Percentiles rank a stretch among this genome's conserved stretches.
These are phyloP conservation scores for Catharanthus roseus DNA, from an alignment of 257 asterid species.

Conservation along the genomic window DNA sequence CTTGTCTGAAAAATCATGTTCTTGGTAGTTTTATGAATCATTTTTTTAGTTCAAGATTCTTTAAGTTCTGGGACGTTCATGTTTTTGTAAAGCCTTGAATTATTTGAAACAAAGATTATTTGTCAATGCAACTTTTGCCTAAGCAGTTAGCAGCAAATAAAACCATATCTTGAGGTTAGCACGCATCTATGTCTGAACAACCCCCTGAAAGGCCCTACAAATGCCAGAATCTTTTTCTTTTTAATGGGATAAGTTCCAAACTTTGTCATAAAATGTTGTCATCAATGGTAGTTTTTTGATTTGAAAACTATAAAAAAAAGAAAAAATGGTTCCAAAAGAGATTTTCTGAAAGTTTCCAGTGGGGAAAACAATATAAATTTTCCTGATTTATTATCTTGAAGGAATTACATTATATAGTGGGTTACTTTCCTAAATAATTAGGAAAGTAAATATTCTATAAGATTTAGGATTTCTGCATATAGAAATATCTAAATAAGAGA, in stretches of 20 bases:
- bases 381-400: too few relatives aligned
- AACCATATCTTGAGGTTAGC: not conserved
- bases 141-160: constrained; percentile 11
- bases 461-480: too few relatives aligned
- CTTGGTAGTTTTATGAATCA: constrained; percentile 7
- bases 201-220: too few relatives aligned
- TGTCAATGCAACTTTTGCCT: constrained; percentile 19
- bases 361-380: too few relatives aligned
- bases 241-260: constrained; percentile 9
- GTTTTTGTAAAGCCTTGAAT: constrained; percentile 13
- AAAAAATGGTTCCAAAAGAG: not conserved
- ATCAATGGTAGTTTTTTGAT: too few relatives aligned
- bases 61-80: constrained; percentile 9
- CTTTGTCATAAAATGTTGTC: too few relatives aligned
- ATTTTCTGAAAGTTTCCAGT: too few relatives aligned
- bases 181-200: constrained; percentile 13
- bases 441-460: too few relatives aligned
- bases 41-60: constrained; percentile 12
- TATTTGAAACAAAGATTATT: constrained; percentile 19
- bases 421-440: too few relatives aligned
- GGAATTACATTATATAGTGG: too few relatives aligned
- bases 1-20: constrained; percentile 22
- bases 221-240: constrained; percentile 22
- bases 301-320: too few relatives aligned
- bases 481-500: too few relatives aligned